Evolutionary conservation across 805 yeast genomes (phyloP).

Genomic region (Pichia pseudocactophila): DNA sequence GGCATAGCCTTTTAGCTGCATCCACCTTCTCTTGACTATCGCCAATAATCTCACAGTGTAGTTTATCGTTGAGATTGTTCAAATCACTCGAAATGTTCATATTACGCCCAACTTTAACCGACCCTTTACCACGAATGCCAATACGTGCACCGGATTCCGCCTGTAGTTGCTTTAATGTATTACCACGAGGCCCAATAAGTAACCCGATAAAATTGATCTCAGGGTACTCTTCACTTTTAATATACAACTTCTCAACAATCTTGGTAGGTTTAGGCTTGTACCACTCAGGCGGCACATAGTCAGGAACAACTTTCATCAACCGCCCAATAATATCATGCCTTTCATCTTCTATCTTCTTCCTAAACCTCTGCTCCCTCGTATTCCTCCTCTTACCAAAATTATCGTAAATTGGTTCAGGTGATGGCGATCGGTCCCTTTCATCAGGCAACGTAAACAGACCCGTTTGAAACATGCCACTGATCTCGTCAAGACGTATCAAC

Average conservation of each 20-base stretch:
- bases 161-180: constrained; percentile 73
- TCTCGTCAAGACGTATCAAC: constrained; percentile 70
- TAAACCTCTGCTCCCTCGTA: constrained; percentile 65
- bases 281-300: constrained; percentile 71
- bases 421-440: constrained; percentile 51
- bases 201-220: constrained; percentile 89
- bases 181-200: constrained; percentile 91
- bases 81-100: constrained; percentile 40
- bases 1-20: constrained; percentile 64
- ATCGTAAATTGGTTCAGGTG: constrained; percentile 93
- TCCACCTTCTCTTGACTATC: constrained; percentile 71
- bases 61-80: constrained; percentile 62
- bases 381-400: constrained; percentile 73
- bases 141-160: constrained; percentile 81
- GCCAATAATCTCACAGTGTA: constrained; percentile 82
- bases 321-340: constrained; percentile 69
- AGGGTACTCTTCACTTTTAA: constrained; percentile 83
- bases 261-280: constrained; percentile 50
- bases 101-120: constrained; percentile 84
- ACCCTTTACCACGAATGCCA: constrained; percentile 91
- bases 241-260: constrained; percentile 70
- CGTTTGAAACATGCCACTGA: constrained; percentile 43
- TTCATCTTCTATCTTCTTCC: constrained; percentile 62
- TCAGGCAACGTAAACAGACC: constrained; percentile 38
- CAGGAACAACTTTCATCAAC: constrained; percentile 65